These are phyloP conservation scores for Botryotinia calthae DNA, from an alignment of 2,329 filamentous ascomycete species.

Conservation along the genomic window DNA sequence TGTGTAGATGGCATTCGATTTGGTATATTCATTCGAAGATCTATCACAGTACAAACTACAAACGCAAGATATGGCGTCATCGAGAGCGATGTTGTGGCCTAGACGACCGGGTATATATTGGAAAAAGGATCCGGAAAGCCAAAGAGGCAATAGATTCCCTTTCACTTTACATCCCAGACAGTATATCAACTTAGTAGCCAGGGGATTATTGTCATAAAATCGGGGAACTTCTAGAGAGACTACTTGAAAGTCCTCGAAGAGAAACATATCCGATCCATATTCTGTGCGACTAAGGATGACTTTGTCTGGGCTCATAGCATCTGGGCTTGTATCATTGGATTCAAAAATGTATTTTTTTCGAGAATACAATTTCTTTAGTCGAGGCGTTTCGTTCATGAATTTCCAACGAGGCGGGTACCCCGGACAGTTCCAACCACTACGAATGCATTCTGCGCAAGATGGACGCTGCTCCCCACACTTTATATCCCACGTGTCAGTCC, in stretches of 20 bases:
- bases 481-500: neutral
- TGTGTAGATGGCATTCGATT: slow-evolving; percentile 11
- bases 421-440: slow-evolving; percentile 24
- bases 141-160: slow-evolving; percentile 19
- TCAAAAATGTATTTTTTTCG: slow-evolving; percentile 20
- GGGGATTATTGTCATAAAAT: slow-evolving; percentile 13
- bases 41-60: slow-evolving; percentile 21
- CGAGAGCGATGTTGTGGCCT: slow-evolving; percentile 24
- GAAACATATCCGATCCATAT: neutral
- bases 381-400: slow-evolving; percentile 26
- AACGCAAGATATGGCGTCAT: slow-evolving; percentile 26
- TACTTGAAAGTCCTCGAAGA: neutral
- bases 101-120: slow-evolving; percentile 23
- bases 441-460: slow-evolving; percentile 26
- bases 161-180: slow-evolving; percentile 23
- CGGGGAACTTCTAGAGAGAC: slow-evolving; percentile 3
- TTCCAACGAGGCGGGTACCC: slow-evolving; percentile 24
- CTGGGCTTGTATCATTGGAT: neutral
- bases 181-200: slow-evolving; percentile 20
- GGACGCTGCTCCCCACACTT: slow-evolving; percentile 28
- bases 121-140: slow-evolving; percentile 21
- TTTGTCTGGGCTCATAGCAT: neutral
- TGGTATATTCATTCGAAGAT: slow-evolving; percentile 10
- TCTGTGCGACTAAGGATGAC: neutral
- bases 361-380: slow-evolving; percentile 18